phyloP scores from a whole-genome alignment of 495 filamentous ascomycete species.

The Parathielavia appendiculata region DNA sequence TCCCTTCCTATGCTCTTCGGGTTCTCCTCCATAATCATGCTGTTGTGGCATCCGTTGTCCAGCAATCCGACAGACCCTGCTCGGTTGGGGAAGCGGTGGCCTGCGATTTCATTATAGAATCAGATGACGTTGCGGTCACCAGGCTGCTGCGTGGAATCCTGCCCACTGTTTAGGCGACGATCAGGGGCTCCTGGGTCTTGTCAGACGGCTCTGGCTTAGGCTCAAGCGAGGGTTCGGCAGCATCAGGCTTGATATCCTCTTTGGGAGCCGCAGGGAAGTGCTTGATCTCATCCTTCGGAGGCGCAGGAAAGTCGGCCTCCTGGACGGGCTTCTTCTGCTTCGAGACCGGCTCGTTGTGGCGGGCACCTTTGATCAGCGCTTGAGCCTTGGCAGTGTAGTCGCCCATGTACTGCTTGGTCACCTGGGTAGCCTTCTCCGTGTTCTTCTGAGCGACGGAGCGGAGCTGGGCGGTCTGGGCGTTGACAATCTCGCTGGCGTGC shows the following conservation, averaged over 20 bases:
- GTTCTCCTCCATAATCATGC: background rate
- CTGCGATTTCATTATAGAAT: slow-evolving; percentile 2
- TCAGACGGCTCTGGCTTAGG: slow-evolving; percentile 12
- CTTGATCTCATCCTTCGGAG: slow-evolving; percentile 46
- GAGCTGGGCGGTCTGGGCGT: slow-evolving; percentile 75
- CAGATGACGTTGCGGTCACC: background rate
- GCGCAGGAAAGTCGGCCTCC: slow-evolving; percentile 55
- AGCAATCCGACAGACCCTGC: background rate
- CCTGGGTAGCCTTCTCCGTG: slow-evolving; percentile 66
- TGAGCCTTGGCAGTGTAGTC: slow-evolving; percentile 85
- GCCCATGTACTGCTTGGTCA: slow-evolving; percentile 73
- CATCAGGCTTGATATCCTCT: slow-evolving; percentile 21
- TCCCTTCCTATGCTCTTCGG: background rate
- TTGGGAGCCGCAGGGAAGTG: background rate
- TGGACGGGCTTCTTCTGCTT: slow-evolving; percentile 23
- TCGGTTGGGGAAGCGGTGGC: slow-evolving; percentile 1
- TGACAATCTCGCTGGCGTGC: slow-evolving; percentile 64
- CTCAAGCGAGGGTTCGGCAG: slow-evolving; percentile 5
- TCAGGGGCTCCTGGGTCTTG: slow-evolving; percentile 38
- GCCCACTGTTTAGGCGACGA: slow-evolving; percentile 26
- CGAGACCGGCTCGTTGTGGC: slow-evolving; percentile 32
- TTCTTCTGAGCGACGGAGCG: slow-evolving; percentile 76
- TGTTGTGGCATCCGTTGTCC: background rate
- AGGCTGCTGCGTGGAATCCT: background rate
- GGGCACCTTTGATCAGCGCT: slow-evolving; percentile 50